Percentiles rank a stretch among this genome's conserved stretches.
Evolutionary conservation across 2,329 filamentous ascomycete species (phyloP).

Genomic region (Alternaria hordeiaustralica): DNA sequence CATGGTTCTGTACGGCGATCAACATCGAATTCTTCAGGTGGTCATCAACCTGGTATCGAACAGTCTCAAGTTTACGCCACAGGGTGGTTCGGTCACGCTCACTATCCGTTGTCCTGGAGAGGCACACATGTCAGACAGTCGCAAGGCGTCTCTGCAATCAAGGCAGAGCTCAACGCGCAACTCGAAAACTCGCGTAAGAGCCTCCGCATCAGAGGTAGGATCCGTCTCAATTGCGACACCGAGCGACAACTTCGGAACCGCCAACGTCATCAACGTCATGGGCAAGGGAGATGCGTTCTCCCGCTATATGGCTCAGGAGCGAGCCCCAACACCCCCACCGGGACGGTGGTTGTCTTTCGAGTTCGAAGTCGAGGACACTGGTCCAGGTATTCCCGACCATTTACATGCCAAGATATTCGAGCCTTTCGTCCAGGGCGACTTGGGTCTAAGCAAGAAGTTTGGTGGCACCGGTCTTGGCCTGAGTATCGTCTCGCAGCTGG

Average conservation of each 20-base stretch:
- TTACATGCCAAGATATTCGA: slow-evolving; percentile 88
- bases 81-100: slow-evolving; percentile 75
- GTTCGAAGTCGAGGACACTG: slow-evolving; percentile 87
- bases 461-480: slow-evolving; percentile 87
- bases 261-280: slow-evolving; percentile 53
- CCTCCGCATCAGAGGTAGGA: slow-evolving; percentile 41
- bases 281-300: slow-evolving; percentile 48
- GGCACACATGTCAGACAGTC: slow-evolving; percentile 50
- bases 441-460: slow-evolving; percentile 86
- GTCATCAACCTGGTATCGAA: slow-evolving; percentile 93
- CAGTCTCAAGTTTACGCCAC: slow-evolving; percentile 86
- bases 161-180: slow-evolving; percentile 48
- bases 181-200: slow-evolving; percentile 38
- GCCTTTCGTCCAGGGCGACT: slow-evolving; percentile 91
- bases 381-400: slow-evolving; percentile 80
- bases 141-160: slow-evolving; percentile 56
- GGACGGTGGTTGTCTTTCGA: slow-evolving; percentile 77
- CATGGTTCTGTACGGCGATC: slow-evolving; percentile 91
- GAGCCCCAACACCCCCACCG: slow-evolving; percentile 57
- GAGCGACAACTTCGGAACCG: slow-evolving; percentile 45
- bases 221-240: slow-evolving; percentile 36
- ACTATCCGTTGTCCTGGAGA: slow-evolving; percentile 77
- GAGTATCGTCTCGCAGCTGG: slow-evolving; percentile 88
- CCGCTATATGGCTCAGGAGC: slow-evolving; percentile 46
- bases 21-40: slow-evolving; percentile 89